Evolutionary conservation across 441 rosid genomes (phyloP), one percentile per base, ranked within the genome.

Genomic region (Adansonia madagascariensis): DNA sequence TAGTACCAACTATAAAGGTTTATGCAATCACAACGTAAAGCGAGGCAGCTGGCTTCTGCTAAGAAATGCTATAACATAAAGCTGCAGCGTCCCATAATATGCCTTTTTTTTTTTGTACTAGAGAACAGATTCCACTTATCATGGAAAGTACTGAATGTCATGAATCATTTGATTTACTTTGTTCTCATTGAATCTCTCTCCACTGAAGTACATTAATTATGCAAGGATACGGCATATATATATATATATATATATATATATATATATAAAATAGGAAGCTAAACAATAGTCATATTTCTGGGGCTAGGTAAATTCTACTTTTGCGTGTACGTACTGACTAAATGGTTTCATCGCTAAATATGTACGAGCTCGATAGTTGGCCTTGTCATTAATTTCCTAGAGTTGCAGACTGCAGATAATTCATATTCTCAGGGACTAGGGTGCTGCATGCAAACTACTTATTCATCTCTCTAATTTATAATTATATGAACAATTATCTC

Each of bases 131-230:
- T 27, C 69, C 47, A 64, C 0, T 64, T 64, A 6, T 64, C 69
- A 15, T 64, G 46, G 69, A 64, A 22, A 31, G 22, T 64, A 57
- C 62, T 57, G 71, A 70, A 71, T 50, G 46, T 15, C 74, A 14
- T 24, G 73, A 49, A 11, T 50, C 39, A 12, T 70, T 46, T 49
- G 2, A 5, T 67, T 67, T 46, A 10, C 17, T 35, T 6, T 47
- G 17, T 49, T 68, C 47, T 20, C 41, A 11, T 6, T 67, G 56
- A 46, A 46, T 24, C 56, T 46, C 10, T 20, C 31, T 68, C 35
- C 72, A 20, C 12, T 3, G 2, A 44, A 44, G 53, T 44, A 46
- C 55, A 67, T 44, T 4, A 18, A 44, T 18, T 56, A 8, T 20
- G 63, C 31, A 20, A 8, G 5, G 5, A 18, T 57, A 8, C 5